Conservation (phyloP, 805 yeast species). For the Candida hungchunana region DNA sequence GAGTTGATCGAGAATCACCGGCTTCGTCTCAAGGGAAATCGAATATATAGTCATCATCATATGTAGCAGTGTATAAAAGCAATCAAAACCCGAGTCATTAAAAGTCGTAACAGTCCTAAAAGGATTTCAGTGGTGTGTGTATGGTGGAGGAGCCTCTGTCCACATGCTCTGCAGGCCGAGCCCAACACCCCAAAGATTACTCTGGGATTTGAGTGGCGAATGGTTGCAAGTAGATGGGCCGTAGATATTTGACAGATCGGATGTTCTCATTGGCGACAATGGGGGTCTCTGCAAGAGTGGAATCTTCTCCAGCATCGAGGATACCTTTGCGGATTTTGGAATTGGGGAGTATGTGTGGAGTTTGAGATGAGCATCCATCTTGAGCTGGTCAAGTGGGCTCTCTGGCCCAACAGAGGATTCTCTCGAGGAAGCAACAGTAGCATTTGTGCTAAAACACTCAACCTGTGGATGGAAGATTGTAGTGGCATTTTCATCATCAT, state of each 20-base stretch:
- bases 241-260: constrained; percentile 10
- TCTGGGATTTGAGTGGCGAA: constrained; percentile 27
- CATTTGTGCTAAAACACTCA: neutral
- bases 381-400: neutral
- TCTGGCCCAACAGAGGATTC: too few relatives aligned
- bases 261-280: constrained; percentile 15
- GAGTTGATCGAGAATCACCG: too few relatives aligned
- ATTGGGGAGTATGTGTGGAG: neutral
- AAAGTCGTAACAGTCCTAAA: too few relatives aligned
- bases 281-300: constrained; percentile 12
- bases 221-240: constrained; percentile 14
- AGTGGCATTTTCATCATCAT: neutral
- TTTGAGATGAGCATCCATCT: neutral
- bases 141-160: constrained; percentile 17
- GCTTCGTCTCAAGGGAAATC: too few relatives aligned
- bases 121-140: constrained; percentile 12
- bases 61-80: too few relatives aligned
- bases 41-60: too few relatives aligned
- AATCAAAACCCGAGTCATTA: too few relatives aligned
- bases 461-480: neutral
- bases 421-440: too few relatives aligned
- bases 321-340: constrained; percentile 4
- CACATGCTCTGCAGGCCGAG: constrained; percentile 17
- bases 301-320: constrained; percentile 18
- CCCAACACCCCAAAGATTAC: constrained; percentile 21